phyloP scores from a whole-genome alignment of 805 yeast genomes.

The Ogataea angusta region DNA sequence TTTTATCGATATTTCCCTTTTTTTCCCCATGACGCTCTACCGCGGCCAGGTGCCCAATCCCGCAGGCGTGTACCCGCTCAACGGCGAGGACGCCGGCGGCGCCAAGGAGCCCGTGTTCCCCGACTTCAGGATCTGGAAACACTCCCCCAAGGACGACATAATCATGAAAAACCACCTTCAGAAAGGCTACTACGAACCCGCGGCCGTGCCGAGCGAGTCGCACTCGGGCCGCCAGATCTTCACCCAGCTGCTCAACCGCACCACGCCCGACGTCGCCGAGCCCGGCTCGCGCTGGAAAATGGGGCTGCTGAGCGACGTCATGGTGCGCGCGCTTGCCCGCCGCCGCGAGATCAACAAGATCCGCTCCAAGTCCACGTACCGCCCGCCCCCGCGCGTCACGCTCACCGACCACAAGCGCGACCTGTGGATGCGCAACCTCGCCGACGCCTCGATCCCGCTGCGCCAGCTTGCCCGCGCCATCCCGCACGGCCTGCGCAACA shows the following conservation, averaged over 20 bases:
- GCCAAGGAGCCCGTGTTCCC: slow-evolving; percentile 44
- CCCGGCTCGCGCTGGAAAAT: slow-evolving; percentile 21
- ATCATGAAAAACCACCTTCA: slow-evolving; percentile 55
- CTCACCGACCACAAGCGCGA: slow-evolving; percentile 83
- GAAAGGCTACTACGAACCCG: slow-evolving; percentile 67
- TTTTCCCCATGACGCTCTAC: slow-evolving; percentile 1
- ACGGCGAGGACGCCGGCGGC: slow-evolving; percentile 19
- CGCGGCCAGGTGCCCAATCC: slow-evolving; percentile 25
- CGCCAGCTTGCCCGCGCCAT: slow-evolving; percentile 68
- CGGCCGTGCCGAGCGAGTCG: slow-evolving; percentile 62
- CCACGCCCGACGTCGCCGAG: slow-evolving; percentile 11
- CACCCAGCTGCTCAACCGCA: slow-evolving; percentile 32
- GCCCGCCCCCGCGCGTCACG: slow-evolving; percentile 87
- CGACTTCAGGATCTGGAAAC: slow-evolving; percentile 72
- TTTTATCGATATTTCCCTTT: not conserved
- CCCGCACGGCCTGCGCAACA: slow-evolving; percentile 87
- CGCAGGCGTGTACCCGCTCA: slow-evolving; percentile 31
- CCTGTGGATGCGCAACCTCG: slow-evolving; percentile 79
- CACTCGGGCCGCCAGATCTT: slow-evolving; percentile 64
- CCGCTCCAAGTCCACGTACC: slow-evolving; percentile 52
- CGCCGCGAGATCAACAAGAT: slow-evolving; percentile 46
- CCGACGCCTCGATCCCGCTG: slow-evolving; percentile 63
- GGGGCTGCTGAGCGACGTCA: slow-evolving; percentile 45
- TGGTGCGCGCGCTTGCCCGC: slow-evolving; percentile 46
- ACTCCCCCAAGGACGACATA: slow-evolving; percentile 50